Evolutionary conservation across 2,329 filamentous ascomycete genomes (phyloP).

Genomic region (Ophiostoma perfectum): DNA sequence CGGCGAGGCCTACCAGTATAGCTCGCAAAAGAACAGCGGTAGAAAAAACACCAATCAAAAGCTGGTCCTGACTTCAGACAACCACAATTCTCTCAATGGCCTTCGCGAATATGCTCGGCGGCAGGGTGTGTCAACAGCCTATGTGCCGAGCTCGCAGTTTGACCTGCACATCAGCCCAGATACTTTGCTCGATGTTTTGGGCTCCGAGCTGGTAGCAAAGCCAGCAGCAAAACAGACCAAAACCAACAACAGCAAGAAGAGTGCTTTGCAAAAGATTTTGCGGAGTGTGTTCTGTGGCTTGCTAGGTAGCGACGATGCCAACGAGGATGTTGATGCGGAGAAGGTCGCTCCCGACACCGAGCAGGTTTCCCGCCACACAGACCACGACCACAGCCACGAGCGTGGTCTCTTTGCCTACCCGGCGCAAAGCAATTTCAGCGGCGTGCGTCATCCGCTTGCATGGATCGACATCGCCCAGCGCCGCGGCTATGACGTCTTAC

Average conservation of each 20-base stretch:
- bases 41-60: slow-evolving; percentile 16
- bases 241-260: background rate
- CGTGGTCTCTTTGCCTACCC: slow-evolving; percentile 42
- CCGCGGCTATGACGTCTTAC: slow-evolving; percentile 38
- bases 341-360: background rate
- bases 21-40: background rate
- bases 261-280: background rate
- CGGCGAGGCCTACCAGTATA: slow-evolving; percentile 38
- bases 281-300: slow-evolving; percentile 15
- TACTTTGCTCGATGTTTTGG: slow-evolving; percentile 29
- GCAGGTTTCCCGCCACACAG: background rate
- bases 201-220: slow-evolving; percentile 13
- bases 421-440: slow-evolving; percentile 43
- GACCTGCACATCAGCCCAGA: slow-evolving; percentile 32
- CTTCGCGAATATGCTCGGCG: slow-evolving; percentile 36
- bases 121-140: slow-evolving; percentile 29
- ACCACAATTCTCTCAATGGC: slow-evolving; percentile 41
- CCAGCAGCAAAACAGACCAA: background rate
- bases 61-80: slow-evolving; percentile 38
- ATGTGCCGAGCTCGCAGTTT: slow-evolving; percentile 31
- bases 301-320: background rate
- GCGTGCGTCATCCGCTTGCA: slow-evolving; percentile 38
- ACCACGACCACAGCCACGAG: slow-evolving; percentile 21
- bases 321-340: background rate
- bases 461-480: slow-evolving; percentile 36